These are phyloP conservation scores for Hypocrella siamensis DNA, from an alignment of 2,329 filamentous ascomycete genomes.

Conservation along the genomic window DNA sequence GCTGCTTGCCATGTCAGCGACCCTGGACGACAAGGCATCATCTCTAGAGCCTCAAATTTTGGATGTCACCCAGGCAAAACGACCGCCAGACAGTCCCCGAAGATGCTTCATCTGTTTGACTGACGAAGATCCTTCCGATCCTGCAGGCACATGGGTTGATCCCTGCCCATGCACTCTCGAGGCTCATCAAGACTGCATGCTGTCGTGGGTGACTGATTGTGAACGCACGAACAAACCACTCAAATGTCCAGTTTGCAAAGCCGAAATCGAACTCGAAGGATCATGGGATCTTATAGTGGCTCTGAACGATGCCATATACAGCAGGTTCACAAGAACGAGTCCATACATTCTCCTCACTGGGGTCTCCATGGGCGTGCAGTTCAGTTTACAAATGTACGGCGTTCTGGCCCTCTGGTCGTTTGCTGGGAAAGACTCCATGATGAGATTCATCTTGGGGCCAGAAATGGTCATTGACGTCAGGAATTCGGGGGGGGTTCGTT, in stretches of 20 bases:
- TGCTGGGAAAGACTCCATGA: slow-evolving; percentile 29
- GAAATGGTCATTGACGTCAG: slow-evolving; percentile 14
- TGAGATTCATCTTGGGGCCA: slow-evolving; percentile 24
- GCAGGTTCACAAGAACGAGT: slow-evolving; percentile 34
- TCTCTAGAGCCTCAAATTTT: slow-evolving; percentile 6
- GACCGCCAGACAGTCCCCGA: slow-evolving; percentile 14
- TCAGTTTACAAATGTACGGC: slow-evolving; percentile 39
- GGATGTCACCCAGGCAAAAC: slow-evolving; percentile 6
- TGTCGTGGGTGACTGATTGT: slow-evolving; percentile 87
- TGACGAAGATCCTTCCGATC: slow-evolving; percentile 33
- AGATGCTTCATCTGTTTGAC: slow-evolving; percentile 50
- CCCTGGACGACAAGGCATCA: slow-evolving; percentile 1
- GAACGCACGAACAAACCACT: slow-evolving; percentile 54
- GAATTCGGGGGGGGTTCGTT: slow-evolving; percentile 7
- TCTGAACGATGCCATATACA: slow-evolving; percentile 42
- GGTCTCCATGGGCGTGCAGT: slow-evolving; percentile 29
- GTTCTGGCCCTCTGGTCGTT: slow-evolving; percentile 33
- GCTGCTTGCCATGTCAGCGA: too few species aligned
- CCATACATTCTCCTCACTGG: slow-evolving; percentile 52
- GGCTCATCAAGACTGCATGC: slow-evolving; percentile 77
- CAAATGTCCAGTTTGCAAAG: slow-evolving; percentile 80
- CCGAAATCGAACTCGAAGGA: slow-evolving; percentile 59
- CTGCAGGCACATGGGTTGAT: slow-evolving; percentile 54
- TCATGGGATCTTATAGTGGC: slow-evolving; percentile 60
- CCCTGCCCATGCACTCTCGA: slow-evolving; percentile 84